Evolutionary conservation across 1,139 yeast genomes (phyloP), one percentile per base, ranked within the genome.

Genomic region (Saccharomyces hybrid): DNA sequence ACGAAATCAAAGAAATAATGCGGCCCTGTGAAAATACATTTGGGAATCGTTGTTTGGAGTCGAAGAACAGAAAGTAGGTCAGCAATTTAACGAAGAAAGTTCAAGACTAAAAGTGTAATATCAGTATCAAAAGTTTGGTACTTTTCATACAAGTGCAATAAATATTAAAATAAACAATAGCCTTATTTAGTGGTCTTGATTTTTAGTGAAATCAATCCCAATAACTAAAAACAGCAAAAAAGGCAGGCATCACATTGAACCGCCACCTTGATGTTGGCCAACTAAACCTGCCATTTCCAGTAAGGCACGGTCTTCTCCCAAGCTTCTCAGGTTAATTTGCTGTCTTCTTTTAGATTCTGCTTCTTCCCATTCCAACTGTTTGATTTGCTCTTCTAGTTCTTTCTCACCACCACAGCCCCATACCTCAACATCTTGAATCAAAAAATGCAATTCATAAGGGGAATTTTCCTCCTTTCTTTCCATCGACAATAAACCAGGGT

Each of bases 361-460:
- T 64, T 86, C 86, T 66, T 91, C 97, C 96, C 96, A 89, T 64
- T 85, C 91, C 95, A 96, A 86, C 59, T 80, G 81, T 63, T 80
- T 81, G 55, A 78, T 73, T 69, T 91, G 97, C 57, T 85, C 91
- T 31, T 80, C 85, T 51, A 89, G 72, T 59, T 88, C 95, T 57
- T 82, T 81, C 23, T 80, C 81, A 5, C 87, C 81, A 0, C 97
- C 97, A 55, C 89, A 78, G 0, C 98, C 98, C 93, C 95, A 88
- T 0, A 89, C 96, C 67, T 90, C 96, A 25, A 91, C 73, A 60
- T 86, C 91, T 3, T 84, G 81, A 8, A 91, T 80, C 56, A 78
- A 70, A 63, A 91, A 83, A 51, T 91, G 73, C 59, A 85, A 84
- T 65, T 91, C 97, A 64, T 76, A 87, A 38, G 11, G 16, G 3